Percentiles rank a stretch among this genome's conserved stretches.
These are phyloP conservation scores for Auriscalpium microsporum DNA, from an alignment of 768 basidiomycete species.

Conservation along the genomic window DNA sequence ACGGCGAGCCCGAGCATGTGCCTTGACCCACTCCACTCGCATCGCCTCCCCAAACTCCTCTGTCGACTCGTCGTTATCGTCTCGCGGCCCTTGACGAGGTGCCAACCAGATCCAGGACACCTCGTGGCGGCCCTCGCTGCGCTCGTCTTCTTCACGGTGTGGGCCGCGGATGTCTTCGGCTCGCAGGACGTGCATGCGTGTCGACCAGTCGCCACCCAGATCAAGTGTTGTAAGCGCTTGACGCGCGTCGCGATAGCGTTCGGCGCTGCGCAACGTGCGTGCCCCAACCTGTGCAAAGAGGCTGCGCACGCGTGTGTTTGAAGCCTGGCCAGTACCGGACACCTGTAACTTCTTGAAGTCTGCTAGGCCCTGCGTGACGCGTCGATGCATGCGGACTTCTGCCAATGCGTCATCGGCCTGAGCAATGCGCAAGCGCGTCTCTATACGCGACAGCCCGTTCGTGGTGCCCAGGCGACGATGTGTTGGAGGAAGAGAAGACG, in stretches of 20 bases:
- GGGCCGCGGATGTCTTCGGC: conserved; percentile 1
- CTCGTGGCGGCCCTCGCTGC: conserved; percentile 5
- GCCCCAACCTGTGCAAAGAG: not conserved
- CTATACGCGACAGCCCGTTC: not conserved
- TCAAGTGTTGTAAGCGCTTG: not conserved
- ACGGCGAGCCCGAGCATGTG: conserved; percentile 21
- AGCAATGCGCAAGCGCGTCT: conserved; percentile 7
- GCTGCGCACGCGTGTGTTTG: not conserved
- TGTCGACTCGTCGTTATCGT: not conserved
- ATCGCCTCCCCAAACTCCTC: not conserved
- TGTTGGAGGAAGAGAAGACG: conserved; percentile 2
- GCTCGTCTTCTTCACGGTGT: not conserved
- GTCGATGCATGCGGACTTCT: conserved; percentile 5
- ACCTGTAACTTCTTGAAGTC: conserved; percentile 5
- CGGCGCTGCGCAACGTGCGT: not conserved
- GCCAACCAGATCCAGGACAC: conserved; percentile 13
- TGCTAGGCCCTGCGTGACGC: not conserved
- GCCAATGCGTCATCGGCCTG: conserved; percentile 7
- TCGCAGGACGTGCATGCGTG: not conserved
- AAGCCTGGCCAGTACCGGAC: conserved; percentile 1
- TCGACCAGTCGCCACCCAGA: not conserved
- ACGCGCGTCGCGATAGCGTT: not conserved
- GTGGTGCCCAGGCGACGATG: not conserved
- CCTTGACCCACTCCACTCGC: conserved; percentile 15
- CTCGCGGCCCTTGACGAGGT: not conserved